Conservation (phyloP, 164 flowering plant genomes). For the Echeveria elegans region DNA sequence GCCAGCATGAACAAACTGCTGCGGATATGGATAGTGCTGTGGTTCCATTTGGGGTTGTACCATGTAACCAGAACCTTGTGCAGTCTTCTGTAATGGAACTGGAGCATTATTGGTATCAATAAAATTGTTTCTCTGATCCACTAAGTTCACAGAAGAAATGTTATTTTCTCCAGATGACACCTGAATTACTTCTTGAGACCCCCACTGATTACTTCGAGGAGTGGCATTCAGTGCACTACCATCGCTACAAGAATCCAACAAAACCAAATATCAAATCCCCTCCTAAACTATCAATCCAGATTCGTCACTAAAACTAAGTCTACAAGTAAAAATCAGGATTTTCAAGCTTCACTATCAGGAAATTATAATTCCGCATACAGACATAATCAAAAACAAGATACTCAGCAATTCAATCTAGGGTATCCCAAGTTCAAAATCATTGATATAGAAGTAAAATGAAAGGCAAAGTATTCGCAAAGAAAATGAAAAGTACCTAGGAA, state of each 20-base stretch:
- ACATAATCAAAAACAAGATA: background rate
- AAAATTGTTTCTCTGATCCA: conserved; percentile 10
- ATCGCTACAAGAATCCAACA: conserved; percentile 41
- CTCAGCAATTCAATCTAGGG: background rate
- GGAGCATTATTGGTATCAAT: conserved; percentile 37
- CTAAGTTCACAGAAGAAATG: conserved; percentile 30
- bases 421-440: background rate
- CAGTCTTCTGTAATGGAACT: conserved; percentile 31
- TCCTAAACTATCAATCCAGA: background rate
- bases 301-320: conserved; percentile 12
- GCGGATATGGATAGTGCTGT: conserved; percentile 4
- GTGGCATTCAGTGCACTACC: conserved; percentile 18
- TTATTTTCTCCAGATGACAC: conserved; percentile 26
- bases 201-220: conserved; percentile 7
- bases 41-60: conserved; percentile 16
- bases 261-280: background rate
- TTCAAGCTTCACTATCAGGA: background rate
- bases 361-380: background rate
- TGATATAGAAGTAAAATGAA: background rate
- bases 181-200: conserved; percentile 51
- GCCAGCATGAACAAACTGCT: conserved; percentile 50
- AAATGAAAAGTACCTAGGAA: conserved; percentile 31
- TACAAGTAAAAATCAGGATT: background rate
- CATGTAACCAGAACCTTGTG: conserved; percentile 46
- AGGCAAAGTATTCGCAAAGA: background rate